Conservation (phyloP, 2,329 filamentous ascomycete species). For the Aureobasidium sp. region DNA sequence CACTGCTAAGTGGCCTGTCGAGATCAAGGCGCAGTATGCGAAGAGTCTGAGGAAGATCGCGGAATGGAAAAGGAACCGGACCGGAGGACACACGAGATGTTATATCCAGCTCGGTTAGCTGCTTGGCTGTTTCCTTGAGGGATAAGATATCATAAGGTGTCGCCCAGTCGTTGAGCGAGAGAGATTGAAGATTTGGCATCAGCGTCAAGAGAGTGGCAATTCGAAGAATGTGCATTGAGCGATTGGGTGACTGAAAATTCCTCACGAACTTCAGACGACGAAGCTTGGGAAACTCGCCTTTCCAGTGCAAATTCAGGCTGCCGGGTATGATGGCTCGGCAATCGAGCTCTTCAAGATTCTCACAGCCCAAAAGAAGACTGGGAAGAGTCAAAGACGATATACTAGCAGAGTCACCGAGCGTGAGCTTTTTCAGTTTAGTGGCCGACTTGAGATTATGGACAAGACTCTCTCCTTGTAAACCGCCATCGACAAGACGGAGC, state of each 20-base stretch:
- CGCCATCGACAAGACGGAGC: constrained; percentile 27
- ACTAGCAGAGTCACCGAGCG: background rate
- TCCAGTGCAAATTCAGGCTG: constrained; percentile 5
- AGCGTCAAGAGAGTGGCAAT: background rate
- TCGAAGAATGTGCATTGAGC: background rate
- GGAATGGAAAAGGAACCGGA: background rate
- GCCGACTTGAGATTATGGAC: constrained; percentile 12
- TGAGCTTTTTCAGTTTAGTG: constrained; percentile 14
- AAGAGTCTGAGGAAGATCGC: background rate
- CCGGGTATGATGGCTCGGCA: background rate
- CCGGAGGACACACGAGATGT: constrained; percentile 1
- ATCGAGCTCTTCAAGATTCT: constrained; percentile 1
- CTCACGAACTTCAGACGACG: constrained; percentile 1
- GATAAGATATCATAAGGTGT: background rate
- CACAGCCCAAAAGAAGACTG: constrained; percentile 4
- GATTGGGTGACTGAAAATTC: background rate
- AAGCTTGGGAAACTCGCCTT: constrained; percentile 11
- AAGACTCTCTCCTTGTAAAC: constrained; percentile 10
- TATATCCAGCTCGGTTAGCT: constrained; percentile 1
- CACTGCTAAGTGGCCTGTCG: background rate
- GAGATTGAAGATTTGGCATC: constrained; percentile 9
- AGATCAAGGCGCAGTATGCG: background rate
- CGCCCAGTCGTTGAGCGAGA: constrained; percentile 5
- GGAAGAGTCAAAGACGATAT: background rate
- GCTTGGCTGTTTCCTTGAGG: background rate